These are phyloP conservation scores for Entelexis sorbosivorans DNA, from an alignment of 1,139 yeast species.

Conservation along the genomic window DNA sequence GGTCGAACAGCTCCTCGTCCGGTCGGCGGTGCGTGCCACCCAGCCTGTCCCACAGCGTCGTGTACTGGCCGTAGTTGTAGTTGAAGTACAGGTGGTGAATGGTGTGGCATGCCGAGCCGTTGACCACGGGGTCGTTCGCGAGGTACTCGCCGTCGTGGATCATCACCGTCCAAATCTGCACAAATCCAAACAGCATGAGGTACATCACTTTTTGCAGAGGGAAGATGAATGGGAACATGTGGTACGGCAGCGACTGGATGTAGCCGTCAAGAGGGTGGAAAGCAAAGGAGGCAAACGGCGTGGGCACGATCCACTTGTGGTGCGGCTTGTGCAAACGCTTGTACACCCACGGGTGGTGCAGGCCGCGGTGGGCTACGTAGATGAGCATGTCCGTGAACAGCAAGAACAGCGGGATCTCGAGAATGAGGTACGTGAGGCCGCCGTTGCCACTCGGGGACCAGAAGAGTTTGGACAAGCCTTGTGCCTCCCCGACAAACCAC, in stretches of 20 bases:
- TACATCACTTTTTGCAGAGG: slow-evolving; percentile 85
- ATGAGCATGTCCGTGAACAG: slow-evolving; percentile 90
- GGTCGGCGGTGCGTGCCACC: slow-evolving; percentile 92
- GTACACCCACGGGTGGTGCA: slow-evolving; percentile 86
- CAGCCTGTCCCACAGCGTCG: slow-evolving; percentile 93
- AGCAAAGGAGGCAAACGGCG: slow-evolving; percentile 97
- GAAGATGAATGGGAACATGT: slow-evolving; percentile 76
- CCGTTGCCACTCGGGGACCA: slow-evolving; percentile 57
- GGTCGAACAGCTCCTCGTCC: slow-evolving; percentile 72
- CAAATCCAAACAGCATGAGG: slow-evolving; percentile 70
- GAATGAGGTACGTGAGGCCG: slow-evolving; percentile 44
- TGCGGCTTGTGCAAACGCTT: slow-evolving; percentile 91
- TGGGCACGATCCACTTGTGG: slow-evolving; percentile 97
- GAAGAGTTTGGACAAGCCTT: slow-evolving; percentile 73
- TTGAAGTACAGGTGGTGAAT: slow-evolving; percentile 92
- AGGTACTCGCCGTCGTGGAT: slow-evolving; percentile 95
- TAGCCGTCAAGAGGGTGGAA: slow-evolving; percentile 98
- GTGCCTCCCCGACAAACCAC: slow-evolving; percentile 73
- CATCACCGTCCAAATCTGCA: slow-evolving; percentile 96
- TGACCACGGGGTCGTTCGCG: slow-evolving; percentile 84
- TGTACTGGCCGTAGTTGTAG: slow-evolving; percentile 96
- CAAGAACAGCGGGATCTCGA: slow-evolving; percentile 66
- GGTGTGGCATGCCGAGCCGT: slow-evolving; percentile 98
- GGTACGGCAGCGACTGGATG: slow-evolving; percentile 86
- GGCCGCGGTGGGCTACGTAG: slow-evolving; percentile 79